phyloP scores from a whole-genome alignment of 2,329 filamentous ascomycete species.

The Phoma sp. region DNA sequence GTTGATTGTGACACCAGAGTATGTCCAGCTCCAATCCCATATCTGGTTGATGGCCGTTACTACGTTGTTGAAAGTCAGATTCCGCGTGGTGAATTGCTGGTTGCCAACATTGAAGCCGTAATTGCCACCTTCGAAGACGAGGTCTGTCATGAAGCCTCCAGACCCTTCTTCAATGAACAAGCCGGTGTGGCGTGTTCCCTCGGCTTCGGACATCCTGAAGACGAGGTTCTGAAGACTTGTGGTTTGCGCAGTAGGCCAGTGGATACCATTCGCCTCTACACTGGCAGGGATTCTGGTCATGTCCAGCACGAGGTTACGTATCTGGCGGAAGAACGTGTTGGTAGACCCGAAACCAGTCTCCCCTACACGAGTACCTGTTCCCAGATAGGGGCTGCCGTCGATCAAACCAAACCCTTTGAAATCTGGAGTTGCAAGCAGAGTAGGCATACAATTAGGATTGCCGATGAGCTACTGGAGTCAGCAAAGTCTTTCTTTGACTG shows the following conservation, averaged over 20 bases:
- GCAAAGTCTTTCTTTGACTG: neutral
- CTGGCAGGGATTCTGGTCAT: conserved; percentile 56
- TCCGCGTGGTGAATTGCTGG: conserved; percentile 63
- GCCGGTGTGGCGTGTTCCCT: conserved; percentile 55
- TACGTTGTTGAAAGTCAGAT: conserved; percentile 59
- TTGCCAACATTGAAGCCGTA: conserved; percentile 51
- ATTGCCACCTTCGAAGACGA: conserved; percentile 54
- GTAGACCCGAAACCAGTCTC: conserved; percentile 55
- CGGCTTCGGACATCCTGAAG: conserved; percentile 51
- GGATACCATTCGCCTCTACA: conserved; percentile 53
- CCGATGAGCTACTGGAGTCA: conserved; percentile 56
- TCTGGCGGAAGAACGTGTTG: conserved; percentile 69
- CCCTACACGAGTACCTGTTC: conserved; percentile 36
- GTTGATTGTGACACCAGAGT: conserved; percentile 57
- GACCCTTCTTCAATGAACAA: conserved; percentile 53
- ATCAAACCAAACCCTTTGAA: conserved; percentile 64
- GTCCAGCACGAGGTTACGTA: conserved; percentile 71
- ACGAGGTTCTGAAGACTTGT: conserved; percentile 54
- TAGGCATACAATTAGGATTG: conserved; percentile 63
- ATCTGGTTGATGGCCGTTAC: conserved; percentile 62
- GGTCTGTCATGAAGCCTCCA: conserved; percentile 55
- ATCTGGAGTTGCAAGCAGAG: conserved; percentile 58
- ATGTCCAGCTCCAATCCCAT: conserved; percentile 68
- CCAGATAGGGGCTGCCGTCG: conserved; percentile 60
- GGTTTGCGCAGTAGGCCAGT: conserved; percentile 55